phyloP scores from a whole-genome alignment of 140 eudicot species.

The Artemisia princeps region DNA sequence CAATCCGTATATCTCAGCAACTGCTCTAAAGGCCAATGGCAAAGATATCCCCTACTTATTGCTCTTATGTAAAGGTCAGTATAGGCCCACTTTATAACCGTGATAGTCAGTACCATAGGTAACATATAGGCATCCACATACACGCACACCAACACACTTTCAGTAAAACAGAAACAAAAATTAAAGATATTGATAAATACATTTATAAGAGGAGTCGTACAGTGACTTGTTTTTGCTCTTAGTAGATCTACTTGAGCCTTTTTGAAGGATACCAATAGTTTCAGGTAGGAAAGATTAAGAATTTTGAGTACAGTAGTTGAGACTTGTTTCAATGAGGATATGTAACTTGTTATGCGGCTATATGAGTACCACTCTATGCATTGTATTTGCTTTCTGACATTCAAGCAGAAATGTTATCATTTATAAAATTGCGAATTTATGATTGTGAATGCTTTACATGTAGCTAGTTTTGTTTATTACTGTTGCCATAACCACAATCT shows the following conservation, averaged over 20 bases:
- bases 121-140: conserved; percentile 19
- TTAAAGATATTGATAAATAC: conserved; percentile 2
- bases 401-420: neutral
- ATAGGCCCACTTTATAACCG: conserved; percentile 8
- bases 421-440: neutral
- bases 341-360: conserved; percentile 28
- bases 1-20: conserved; percentile 86
- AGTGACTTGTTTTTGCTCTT: neutral
- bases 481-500: neutral
- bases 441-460: conserved; percentile 6
- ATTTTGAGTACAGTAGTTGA: neutral
- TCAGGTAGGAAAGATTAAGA: conserved; percentile 11
- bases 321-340: conserved; percentile 12
- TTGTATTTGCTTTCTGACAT: neutral
- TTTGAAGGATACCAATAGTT: conserved; percentile 12
- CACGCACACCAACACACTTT: neutral
- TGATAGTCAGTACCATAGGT: conserved; percentile 14
- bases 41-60: neutral
- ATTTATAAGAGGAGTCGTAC: conserved; percentile 5
- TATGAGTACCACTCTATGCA: neutral
- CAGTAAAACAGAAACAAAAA: neutral
- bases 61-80: conserved; percentile 21
- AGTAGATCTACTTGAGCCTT: conserved; percentile 3
- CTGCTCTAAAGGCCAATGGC: conserved; percentile 43
- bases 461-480: conserved; percentile 2